phyloP scores from a whole-genome alignment of 2,329 filamentous ascomycete species.

The Pseudogymnoascus sp. region DNA sequence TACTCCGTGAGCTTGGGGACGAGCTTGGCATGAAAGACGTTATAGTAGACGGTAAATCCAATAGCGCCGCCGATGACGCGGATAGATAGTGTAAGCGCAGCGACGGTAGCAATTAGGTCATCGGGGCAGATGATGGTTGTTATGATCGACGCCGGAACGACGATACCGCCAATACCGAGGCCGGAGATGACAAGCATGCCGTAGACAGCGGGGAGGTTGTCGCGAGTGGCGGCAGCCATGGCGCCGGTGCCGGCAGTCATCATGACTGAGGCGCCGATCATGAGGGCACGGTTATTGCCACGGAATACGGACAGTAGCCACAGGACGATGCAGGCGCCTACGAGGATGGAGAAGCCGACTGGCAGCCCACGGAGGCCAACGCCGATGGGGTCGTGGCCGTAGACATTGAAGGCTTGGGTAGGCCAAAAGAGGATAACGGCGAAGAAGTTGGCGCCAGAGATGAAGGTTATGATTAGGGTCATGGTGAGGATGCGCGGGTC shows the following conservation, averaged over 20 bases:
- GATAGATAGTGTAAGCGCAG: slow-evolving; percentile 59
- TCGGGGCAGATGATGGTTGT: slow-evolving; percentile 61
- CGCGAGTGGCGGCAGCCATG: slow-evolving; percentile 39
- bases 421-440: slow-evolving; percentile 52
- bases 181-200: slow-evolving; percentile 51
- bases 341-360: slow-evolving; percentile 54
- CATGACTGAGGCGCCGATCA: slow-evolving; percentile 49
- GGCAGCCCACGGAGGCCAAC: slow-evolving; percentile 59
- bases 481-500: slow-evolving; percentile 42
- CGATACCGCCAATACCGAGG: slow-evolving; percentile 57
- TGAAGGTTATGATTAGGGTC: slow-evolving; percentile 49
- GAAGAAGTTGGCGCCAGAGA: slow-evolving; percentile 51
- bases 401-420: slow-evolving; percentile 55
- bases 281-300: slow-evolving; percentile 50
- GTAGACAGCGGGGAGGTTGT: slow-evolving; percentile 48
- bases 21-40: slow-evolving; percentile 41
- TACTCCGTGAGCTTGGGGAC: slow-evolving; percentile 20
- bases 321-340: slow-evolving; percentile 50
- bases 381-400: slow-evolving; percentile 53
- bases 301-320: slow-evolving; percentile 47
- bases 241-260: slow-evolving; percentile 60
- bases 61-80: slow-evolving; percentile 59
- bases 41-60: slow-evolving; percentile 52
- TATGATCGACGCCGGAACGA: slow-evolving; percentile 59
- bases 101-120: slow-evolving; percentile 60